phyloP scores from a whole-genome alignment of 2,329 filamentous ascomycete genomes.

The Tolypocladium tropicale region DNA sequence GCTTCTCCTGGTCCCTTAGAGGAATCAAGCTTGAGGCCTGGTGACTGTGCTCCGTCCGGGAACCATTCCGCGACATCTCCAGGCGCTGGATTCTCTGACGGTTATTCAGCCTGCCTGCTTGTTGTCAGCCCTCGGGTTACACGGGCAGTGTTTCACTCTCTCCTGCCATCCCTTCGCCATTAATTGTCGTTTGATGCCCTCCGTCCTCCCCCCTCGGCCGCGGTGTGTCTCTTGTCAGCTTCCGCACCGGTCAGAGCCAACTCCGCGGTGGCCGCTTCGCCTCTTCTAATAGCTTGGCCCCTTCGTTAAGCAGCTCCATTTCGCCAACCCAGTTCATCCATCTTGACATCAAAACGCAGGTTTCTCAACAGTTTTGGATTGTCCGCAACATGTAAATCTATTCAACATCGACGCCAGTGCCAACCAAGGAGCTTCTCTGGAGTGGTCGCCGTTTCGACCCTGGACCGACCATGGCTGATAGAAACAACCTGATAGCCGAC shows the following conservation, averaged over 20 bases:
- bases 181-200: slow-evolving; percentile 6
- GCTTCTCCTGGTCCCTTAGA: neutral
- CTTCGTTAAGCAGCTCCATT: neutral
- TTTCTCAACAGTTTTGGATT: neutral
- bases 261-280: neutral
- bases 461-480: slow-evolving; percentile 1
- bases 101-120: slow-evolving; percentile 4
- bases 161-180: slow-evolving; percentile 8
- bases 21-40: neutral
- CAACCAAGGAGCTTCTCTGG: neutral
- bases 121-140: slow-evolving; percentile 11
- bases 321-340: neutral
- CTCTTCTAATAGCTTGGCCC: neutral
- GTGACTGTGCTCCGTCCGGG: neutral
- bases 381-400: slow-evolving; percentile 7
- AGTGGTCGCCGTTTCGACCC: neutral
- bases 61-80: neutral
- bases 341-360: neutral
- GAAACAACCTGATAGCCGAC: slow-evolving; percentile 4
- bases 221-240: neutral
- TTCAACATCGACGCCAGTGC: neutral
- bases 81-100: neutral
- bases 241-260: neutral
- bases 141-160: slow-evolving; percentile 14
- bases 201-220: neutral